Evolutionary conservation across 2,329 filamentous ascomycete species (phyloP).

Genomic region (Rachicladosporium sp.): DNA sequence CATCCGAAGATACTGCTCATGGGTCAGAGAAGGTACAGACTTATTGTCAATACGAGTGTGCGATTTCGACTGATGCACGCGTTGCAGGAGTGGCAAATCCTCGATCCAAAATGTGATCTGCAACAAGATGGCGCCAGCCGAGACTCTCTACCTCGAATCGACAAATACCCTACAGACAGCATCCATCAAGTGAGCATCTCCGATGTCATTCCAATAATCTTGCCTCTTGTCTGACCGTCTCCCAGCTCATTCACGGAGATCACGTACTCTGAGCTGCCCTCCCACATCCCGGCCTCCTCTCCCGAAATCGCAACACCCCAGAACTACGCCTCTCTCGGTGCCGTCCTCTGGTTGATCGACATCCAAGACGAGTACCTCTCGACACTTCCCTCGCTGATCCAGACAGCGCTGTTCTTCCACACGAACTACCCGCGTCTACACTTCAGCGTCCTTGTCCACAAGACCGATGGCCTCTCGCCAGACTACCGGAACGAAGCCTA

Average conservation of each 20-base stretch:
- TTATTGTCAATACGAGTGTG: conserved; percentile 8
- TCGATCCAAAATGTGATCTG: conserved; percentile 99
- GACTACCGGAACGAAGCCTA: conserved; percentile 95
- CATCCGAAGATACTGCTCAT: conserved; percentile 73
- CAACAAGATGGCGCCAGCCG: conserved; percentile 89
- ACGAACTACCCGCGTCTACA: conserved; percentile 86
- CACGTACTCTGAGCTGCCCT: conserved; percentile 94
- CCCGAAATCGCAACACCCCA: conserved; percentile 81
- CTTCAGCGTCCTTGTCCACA: conserved; percentile 97
- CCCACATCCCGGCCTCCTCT: conserved; percentile 86
- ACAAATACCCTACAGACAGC: conserved; percentile 91
- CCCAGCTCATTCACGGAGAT: conserved; percentile 95
- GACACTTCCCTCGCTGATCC: conserved; percentile 73
- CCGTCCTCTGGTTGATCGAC: conserved; percentile 96
- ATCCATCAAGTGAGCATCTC: conserved; percentile 66
- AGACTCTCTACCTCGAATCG: conserved; percentile 90
- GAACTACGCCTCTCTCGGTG: conserved; percentile 88
- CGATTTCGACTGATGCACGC: conserved; percentile 5
- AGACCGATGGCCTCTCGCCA: conserved; percentile 92
- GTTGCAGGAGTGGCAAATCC: conserved; percentile 79
- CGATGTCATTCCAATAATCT: not conserved
- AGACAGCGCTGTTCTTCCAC: conserved; percentile 79
- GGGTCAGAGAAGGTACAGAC: conserved; percentile 75
- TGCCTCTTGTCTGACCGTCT: not conserved
- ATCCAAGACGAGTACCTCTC: conserved; percentile 97